Evolutionary conservation across 768 basidiomycete genomes (phyloP).

Genomic region (Psilocybe cubensis): DNA sequence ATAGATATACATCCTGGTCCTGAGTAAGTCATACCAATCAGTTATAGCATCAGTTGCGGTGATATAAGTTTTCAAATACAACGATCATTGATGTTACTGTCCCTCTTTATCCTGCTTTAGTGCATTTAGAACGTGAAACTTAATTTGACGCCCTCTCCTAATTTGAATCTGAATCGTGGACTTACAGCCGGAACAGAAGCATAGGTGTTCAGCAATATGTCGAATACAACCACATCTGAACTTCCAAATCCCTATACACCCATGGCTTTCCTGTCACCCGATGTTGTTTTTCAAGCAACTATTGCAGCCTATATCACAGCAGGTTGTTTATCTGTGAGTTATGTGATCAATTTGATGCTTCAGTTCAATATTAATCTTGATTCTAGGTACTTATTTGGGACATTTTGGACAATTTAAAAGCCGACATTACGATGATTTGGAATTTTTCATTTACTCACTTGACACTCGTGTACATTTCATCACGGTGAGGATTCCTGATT

Average conservation of each 20-base stretch:
- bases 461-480: not conserved
- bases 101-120: too few relatives aligned
- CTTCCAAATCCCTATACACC: slow-evolving; percentile 31
- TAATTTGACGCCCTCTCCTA: too few relatives aligned
- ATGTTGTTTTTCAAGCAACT: slow-evolving; percentile 24
- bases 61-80: too few relatives aligned
- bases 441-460: not conserved
- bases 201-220: not conserved
- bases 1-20: not conserved
- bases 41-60: too few relatives aligned
- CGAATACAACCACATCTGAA: not conserved
- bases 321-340: slow-evolving; percentile 13
- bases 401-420: slow-evolving; percentile 4
- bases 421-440: slow-evolving; percentile 1
- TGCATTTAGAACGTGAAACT: too few relatives aligned
- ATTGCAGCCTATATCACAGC: slow-evolving; percentile 28
- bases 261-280: slow-evolving; percentile 30
- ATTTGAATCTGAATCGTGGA: too few relatives aligned
- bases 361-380: not conserved
- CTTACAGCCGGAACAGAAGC: too few relatives aligned
- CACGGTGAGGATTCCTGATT: slow-evolving; percentile 1
- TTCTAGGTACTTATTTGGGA: slow-evolving; percentile 13
- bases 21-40: too few relatives aligned
- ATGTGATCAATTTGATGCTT: not conserved
- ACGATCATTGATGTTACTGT: too few relatives aligned